These are phyloP conservation scores for Lentinula detonsa DNA, from an alignment of 768 basidiomycete genomes.

Conservation along the genomic window DNA sequence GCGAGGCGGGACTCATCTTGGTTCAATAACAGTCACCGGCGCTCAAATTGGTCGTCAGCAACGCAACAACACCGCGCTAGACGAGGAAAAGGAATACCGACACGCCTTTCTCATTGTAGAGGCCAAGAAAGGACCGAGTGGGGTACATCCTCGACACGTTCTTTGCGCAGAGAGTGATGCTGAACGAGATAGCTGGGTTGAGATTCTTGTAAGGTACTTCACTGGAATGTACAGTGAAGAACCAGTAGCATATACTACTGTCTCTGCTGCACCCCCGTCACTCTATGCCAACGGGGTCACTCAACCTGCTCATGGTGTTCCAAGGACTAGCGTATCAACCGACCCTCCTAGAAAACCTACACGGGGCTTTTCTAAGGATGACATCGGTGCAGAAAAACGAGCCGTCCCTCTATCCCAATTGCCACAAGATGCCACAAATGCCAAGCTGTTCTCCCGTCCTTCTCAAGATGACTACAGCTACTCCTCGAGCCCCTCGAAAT, in stretches of 20 bases:
- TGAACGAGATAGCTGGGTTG: slow-evolving; percentile 93
- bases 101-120: slow-evolving; percentile 98
- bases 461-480: slow-evolving; percentile 29
- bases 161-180: slow-evolving; percentile 94
- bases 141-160: slow-evolving; percentile 77
- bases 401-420: slow-evolving; percentile 55
- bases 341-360: slow-evolving; percentile 27
- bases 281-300: slow-evolving; percentile 19
- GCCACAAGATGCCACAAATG: slow-evolving; percentile 45
- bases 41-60: slow-evolving; percentile 97
- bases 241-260: slow-evolving; percentile 33
- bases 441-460: slow-evolving; percentile 53
- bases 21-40: slow-evolving; percentile 84
- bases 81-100: slow-evolving; percentile 90
- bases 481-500: slow-evolving; percentile 51
- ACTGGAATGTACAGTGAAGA: slow-evolving; percentile 78
- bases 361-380: slow-evolving; percentile 51
- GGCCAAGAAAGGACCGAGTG: slow-evolving; percentile 65
- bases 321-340: slow-evolving; percentile 48
- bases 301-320: slow-evolving; percentile 27
- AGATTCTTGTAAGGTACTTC: slow-evolving; percentile 85
- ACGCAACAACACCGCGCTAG: slow-evolving; percentile 46
- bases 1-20: slow-evolving; percentile 90
- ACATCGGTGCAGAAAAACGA: slow-evolving; percentile 45
- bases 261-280: slow-evolving; percentile 15